A percentile compares a stretch with the other conserved stretches of the same genome.
Conservation (phyloP, 2,329 filamentous ascomycete genomes). For the Amphichorda felina region DNA sequence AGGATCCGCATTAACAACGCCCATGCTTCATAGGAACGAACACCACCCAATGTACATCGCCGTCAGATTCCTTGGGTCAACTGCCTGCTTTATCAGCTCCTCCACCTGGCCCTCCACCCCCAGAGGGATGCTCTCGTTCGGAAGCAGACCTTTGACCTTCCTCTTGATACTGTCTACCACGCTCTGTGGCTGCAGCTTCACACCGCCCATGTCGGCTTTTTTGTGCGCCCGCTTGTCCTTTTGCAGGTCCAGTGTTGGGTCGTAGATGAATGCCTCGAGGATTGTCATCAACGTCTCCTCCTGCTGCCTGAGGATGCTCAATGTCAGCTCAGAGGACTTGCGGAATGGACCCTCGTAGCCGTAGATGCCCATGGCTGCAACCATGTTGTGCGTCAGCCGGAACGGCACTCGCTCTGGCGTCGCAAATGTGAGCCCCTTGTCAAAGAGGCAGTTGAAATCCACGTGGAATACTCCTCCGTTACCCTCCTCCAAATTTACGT, state of each 20-base stretch:
- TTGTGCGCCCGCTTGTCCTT: conserved; percentile 41
- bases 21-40: conserved; percentile 34
- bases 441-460: conserved; percentile 98
- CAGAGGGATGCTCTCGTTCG: conserved; percentile 81
- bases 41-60: conserved; percentile 97
- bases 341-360: conserved; percentile 90
- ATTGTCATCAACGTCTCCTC: conserved; percentile 97
- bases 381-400: conserved; percentile 96
- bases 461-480: conserved; percentile 94
- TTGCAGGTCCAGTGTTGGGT: conserved; percentile 89
- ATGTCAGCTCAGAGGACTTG: conserved; percentile 78
- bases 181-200: conserved; percentile 48
- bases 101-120: conserved; percentile 97
- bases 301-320: conserved; percentile 74
- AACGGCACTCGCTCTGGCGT: conserved; percentile 94
- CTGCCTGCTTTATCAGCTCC: conserved; percentile 80
- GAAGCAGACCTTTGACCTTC: conserved; percentile 75
- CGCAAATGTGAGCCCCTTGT: conserved; percentile 91
- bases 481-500: conserved; percentile 87
- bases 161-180: conserved; percentile 82
- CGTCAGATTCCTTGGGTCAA: conserved; percentile 65
- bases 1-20: background rate
- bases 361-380: conserved; percentile 91
- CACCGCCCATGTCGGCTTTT: conserved; percentile 23
- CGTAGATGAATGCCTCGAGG: conserved; percentile 91